Percentiles rank a stretch among this genome's conserved stretches.
Conservation (phyloP, 768 basidiomycete genomes). For the Gautieria morchelliformis region DNA sequence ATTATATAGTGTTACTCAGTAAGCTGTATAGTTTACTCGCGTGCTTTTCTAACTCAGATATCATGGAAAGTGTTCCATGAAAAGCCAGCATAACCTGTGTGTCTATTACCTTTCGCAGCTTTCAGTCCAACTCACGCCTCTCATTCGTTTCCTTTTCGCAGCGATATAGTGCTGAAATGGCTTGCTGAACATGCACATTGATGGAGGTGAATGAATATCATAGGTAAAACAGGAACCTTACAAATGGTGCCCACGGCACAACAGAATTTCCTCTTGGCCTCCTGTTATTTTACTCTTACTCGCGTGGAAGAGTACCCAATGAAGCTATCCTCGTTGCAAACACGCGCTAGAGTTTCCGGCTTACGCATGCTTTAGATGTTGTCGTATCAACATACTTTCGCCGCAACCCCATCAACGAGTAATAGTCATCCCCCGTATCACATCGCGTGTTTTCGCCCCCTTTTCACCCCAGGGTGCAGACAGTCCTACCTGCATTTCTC, state of each 20-base stretch:
- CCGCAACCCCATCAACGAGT: not conserved
- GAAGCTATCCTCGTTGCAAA: not conserved
- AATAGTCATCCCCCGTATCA: not conserved
- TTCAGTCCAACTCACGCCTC: constrained; percentile 5
- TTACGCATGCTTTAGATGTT: not conserved
- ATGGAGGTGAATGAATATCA: constrained; percentile 4
- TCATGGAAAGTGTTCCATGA: constrained; percentile 77
- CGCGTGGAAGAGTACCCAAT: not conserved
- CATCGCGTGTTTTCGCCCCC: not conserved
- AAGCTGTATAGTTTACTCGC: constrained; percentile 15
- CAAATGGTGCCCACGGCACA: not conserved
- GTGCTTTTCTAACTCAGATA: no score
- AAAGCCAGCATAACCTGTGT: constrained; percentile 87
- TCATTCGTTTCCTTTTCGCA: constrained; percentile 17
- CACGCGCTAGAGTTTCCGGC: not conserved
- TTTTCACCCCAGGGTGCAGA: not conserved
- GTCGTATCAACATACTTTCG: not conserved
- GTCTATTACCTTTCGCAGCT: constrained; percentile 17
- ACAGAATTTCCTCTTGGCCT: not conserved
- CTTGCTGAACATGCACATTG: constrained; percentile 66
- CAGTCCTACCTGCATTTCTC: not conserved
- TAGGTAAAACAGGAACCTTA: not conserved
- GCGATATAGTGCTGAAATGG: constrained; percentile 87
- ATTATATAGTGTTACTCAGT: constrained; percentile 67
- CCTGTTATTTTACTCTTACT: not conserved